A percentile compares a stretch with the other conserved stretches of the same genome.
Conservation (phyloP, 2,329 filamentous ascomycete genomes). For the Exserohilum turcica region DNA sequence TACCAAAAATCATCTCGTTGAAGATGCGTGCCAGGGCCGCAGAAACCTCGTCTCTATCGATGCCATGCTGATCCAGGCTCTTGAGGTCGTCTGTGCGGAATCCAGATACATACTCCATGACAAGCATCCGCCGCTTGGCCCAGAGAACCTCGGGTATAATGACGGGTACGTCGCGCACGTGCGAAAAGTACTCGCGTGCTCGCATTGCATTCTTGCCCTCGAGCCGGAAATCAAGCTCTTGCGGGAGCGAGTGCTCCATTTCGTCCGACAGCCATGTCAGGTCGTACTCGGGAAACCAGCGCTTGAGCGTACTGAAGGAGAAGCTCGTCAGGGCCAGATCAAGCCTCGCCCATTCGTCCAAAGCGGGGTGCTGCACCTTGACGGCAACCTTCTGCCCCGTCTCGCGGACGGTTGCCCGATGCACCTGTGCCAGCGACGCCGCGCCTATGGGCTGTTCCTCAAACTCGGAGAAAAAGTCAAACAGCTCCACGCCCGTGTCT, state of each 20-base stretch:
- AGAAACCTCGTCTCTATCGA: slow-evolving; percentile 94
- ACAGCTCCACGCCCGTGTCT: slow-evolving; percentile 80
- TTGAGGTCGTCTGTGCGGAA: slow-evolving; percentile 85
- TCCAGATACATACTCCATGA: slow-evolving; percentile 93
- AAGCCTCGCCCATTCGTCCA: slow-evolving; percentile 88
- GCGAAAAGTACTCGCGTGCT: slow-evolving; percentile 79
- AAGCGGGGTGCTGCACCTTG: slow-evolving; percentile 89
- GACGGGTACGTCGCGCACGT: slow-evolving; percentile 75
- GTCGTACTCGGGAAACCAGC: slow-evolving; percentile 97
- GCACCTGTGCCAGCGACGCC: slow-evolving; percentile 92
- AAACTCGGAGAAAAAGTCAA: slow-evolving; percentile 86
- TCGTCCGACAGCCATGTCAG: slow-evolving; percentile 93
- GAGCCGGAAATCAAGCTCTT: slow-evolving; percentile 86
- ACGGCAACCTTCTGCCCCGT: slow-evolving; percentile 88
- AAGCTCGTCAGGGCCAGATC: slow-evolving; percentile 86
- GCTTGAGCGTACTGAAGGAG: slow-evolving; percentile 86
- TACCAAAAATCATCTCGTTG: slow-evolving; percentile 99
- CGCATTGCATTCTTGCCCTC: slow-evolving; percentile 84
- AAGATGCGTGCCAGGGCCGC: slow-evolving; percentile 89
- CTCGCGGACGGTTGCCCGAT: slow-evolving; percentile 81
- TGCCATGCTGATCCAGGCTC: slow-evolving; percentile 82
- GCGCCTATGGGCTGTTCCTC: slow-evolving; percentile 81
- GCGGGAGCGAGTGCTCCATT: slow-evolving; percentile 87
- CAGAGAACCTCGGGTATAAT: slow-evolving; percentile 89
- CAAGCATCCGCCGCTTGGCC: slow-evolving; percentile 85